Percentiles rank a stretch among this genome's conserved stretches.
Conservation (phyloP, 345 rosid species). For the Hypericum perforatum region DNA sequence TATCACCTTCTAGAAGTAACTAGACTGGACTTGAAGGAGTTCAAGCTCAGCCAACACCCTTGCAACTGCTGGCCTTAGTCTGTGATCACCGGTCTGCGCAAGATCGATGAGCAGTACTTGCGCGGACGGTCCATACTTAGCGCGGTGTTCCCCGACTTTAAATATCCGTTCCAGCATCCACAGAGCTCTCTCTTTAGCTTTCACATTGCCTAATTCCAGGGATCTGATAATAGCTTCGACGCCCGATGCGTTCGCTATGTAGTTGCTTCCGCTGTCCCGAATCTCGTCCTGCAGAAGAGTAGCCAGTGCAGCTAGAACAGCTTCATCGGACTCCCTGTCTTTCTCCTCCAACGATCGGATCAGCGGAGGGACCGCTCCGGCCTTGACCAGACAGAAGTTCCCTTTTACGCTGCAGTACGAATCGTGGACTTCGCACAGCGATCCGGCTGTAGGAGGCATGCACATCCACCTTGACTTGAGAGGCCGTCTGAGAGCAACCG, state of each 20-base stretch:
- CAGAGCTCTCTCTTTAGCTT: slow-evolving; percentile 48
- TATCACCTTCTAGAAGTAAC: slow-evolving; percentile 31
- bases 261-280: slow-evolving; percentile 49
- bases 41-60: slow-evolving; percentile 48
- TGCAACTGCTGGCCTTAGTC: slow-evolving; percentile 34
- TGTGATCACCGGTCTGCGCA: slow-evolving; percentile 42
- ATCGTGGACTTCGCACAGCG: slow-evolving; percentile 46
- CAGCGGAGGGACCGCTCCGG: slow-evolving; percentile 40
- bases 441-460: slow-evolving; percentile 27
- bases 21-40: slow-evolving; percentile 46
- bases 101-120: slow-evolving; percentile 47
- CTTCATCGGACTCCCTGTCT: slow-evolving; percentile 48
- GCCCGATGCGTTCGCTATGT: slow-evolving; percentile 27
- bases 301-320: slow-evolving; percentile 36
- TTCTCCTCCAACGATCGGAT: slow-evolving; percentile 34
- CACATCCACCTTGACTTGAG: slow-evolving; percentile 39
- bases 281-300: slow-evolving; percentile 53
- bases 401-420: slow-evolving; percentile 34
- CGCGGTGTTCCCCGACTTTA: slow-evolving; percentile 33
- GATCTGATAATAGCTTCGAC: slow-evolving; percentile 35
- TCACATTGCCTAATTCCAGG: slow-evolving; percentile 28
- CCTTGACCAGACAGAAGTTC: slow-evolving; percentile 56
- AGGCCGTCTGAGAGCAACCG: slow-evolving; percentile 33
- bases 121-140: slow-evolving; percentile 34
- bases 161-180: slow-evolving; percentile 49